Percentiles rank a stretch among this genome's conserved stretches.
Evolutionary conservation across 441 rosid species (phyloP).

Genomic region (Erodium chrysanthum): DNA sequence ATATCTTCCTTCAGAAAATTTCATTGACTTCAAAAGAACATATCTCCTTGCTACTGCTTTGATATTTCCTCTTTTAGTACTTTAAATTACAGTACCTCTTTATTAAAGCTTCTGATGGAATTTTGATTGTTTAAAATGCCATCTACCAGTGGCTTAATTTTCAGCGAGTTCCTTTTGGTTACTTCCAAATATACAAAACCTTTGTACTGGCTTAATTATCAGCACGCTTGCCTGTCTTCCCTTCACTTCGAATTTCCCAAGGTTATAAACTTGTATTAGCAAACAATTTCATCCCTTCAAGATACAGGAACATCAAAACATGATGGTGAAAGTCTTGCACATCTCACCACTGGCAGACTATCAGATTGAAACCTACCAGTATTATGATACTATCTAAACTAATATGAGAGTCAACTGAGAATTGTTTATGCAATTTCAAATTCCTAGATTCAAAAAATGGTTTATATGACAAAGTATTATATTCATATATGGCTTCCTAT

Average conservation of each 20-base stretch:
- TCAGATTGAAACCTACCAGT: not conserved
- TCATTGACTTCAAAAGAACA: constrained; percentile 2
- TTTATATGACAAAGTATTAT: not conserved
- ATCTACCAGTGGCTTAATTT: no score
- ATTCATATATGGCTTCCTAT: not conserved
- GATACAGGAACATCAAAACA: not conserved
- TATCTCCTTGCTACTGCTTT: not conserved
- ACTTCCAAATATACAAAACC: not conserved
- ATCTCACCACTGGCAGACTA: not conserved
- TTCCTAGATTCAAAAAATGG: not conserved
- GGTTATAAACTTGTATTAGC: not conserved
- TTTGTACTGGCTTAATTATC: not conserved
- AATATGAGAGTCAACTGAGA: not conserved
- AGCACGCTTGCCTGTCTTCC: not conserved
- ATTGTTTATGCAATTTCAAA: not conserved
- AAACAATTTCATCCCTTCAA: not conserved
- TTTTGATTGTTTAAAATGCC: not conserved
- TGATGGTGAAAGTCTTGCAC: not conserved
- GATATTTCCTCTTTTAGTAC: constrained; percentile 6
- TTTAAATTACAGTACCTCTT: not conserved
- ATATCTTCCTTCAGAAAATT: not conserved
- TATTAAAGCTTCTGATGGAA: not conserved
- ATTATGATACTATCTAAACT: not conserved
- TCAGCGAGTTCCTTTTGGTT: not conserved
- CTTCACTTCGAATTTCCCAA: not conserved